Evolutionary conservation across 2,329 filamentous ascomycete genomes (phyloP).

Genomic region (Sporothrix variecibatus): DNA sequence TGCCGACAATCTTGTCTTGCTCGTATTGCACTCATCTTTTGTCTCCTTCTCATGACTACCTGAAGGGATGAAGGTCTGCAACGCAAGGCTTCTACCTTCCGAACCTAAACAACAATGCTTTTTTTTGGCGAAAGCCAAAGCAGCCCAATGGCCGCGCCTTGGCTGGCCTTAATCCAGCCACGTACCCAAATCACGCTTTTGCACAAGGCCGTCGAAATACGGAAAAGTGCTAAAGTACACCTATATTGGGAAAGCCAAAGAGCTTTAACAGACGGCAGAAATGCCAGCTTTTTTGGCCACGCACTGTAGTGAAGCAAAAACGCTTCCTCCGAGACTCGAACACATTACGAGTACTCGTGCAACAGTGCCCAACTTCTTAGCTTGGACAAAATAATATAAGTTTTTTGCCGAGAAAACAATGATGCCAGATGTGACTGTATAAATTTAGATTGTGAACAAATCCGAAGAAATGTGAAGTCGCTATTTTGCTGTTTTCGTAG

Average conservation of each 20-base stretch:
- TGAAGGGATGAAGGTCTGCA: not conserved
- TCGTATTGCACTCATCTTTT: not conserved
- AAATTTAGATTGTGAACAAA: not conserved
- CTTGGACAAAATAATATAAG: not conserved
- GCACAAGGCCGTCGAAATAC: not conserved
- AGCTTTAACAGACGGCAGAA: not conserved
- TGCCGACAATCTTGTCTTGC: not conserved
- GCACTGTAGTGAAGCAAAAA: not conserved
- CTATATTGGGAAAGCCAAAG: not conserved
- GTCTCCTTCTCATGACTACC: not conserved
- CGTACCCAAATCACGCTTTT: not conserved
- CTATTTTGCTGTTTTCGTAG: not conserved
- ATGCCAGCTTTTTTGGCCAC: not conserved
- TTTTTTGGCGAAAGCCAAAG: slow-evolving; percentile 1
- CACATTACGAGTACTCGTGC: not conserved
- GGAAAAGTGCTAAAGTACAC: not conserved
- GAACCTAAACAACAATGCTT: not conserved
- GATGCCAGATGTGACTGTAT: not conserved
- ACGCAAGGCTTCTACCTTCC: not conserved
- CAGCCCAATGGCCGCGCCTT: slow-evolving; percentile 17
- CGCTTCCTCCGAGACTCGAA: not conserved
- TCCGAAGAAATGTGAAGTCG: not conserved
- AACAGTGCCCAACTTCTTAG: slow-evolving; percentile 11
- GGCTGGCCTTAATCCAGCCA: not conserved
- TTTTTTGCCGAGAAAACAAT: not conserved